phyloP scores from a whole-genome alignment of 345 rosid species.

The Tarenaya hassleriana region DNA sequence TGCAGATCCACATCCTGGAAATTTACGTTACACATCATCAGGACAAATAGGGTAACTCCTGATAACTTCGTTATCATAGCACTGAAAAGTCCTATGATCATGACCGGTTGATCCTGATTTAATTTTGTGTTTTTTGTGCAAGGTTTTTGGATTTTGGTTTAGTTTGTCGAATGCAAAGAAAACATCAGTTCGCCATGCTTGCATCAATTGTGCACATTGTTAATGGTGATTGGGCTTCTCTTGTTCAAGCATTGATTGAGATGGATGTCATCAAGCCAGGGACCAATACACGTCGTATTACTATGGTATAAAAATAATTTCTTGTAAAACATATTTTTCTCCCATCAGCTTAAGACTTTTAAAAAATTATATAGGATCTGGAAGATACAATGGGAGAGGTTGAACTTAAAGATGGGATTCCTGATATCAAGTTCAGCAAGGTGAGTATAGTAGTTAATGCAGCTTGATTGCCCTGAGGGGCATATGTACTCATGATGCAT shows the following conservation, averaged over 20 bases:
- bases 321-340: constrained; percentile 2
- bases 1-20: constrained; percentile 99
- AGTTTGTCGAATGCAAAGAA: constrained; percentile 87
- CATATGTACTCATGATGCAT: not conserved
- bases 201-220: constrained; percentile 91
- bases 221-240: constrained; percentile 83
- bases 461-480: constrained; percentile 6
- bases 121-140: constrained; percentile 24
- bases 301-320: constrained; percentile 46
- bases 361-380: constrained; percentile 60
- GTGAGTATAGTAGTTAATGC: constrained; percentile 41
- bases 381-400: constrained; percentile 81
- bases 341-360: constrained; percentile 17
- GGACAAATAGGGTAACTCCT: constrained; percentile 74
- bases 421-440: constrained; percentile 90
- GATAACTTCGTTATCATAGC: constrained; percentile 8
- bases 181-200: constrained; percentile 88
- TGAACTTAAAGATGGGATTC: constrained; percentile 71
- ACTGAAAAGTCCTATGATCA: constrained; percentile 14
- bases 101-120: constrained; percentile 15
- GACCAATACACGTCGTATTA: constrained; percentile 55
- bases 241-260: constrained; percentile 67
- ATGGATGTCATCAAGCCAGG: constrained; percentile 92
- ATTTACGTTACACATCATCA: constrained; percentile 71
- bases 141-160: constrained; percentile 95